Base-by-base conservation (phyloP, 257 asterid genomes). In the Thymus mandschuricus region DNA sequence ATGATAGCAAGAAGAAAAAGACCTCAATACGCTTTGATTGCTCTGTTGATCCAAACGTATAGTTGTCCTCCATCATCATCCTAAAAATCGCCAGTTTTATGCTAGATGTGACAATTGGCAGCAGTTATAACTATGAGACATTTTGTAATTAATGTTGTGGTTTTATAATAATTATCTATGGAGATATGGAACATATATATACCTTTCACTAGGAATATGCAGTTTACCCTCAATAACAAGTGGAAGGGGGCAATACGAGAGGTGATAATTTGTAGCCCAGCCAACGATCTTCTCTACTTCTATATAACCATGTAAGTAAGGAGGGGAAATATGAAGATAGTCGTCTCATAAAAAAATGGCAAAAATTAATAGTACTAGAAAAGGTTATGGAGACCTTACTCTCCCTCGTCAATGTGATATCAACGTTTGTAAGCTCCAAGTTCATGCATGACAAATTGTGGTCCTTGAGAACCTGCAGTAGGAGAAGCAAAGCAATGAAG, bases 381-480 rank as follows among this genome's bases (percentile, higher is more conserved):
- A 59, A 11, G 33, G 1, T 13, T 59, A 11, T 35, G 40, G 5
- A 6, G 5, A 35, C 5, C 90, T 85, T 84, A 91, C 97, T 87
- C 80, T 76, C 82, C 74, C 80, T 87, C 33, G 92, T 87, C 86
- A 91, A 76, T 80, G 85, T 78, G 68, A 83, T 80, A 67, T 88
- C 86, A 55, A 89, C 74, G 68, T 83, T 80, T 64, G 86, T 75
- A 68, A 79, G 85, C 80, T 86, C 80, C 78, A 91, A 77, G 77
- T 86, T 89, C 77, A 62, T 75, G 82, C 92, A 87, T 40, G 88
- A 80, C 59, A 91, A 77, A 50, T 58, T 84, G 44, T 91, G 87
- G 60, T 78, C 88, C 78, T 91, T 90, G 15, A 91, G 87, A 85
- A 89, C 97, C 97, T 89, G 89, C 71, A 81, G 76, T 51, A 40